phyloP scores from a whole-genome alignment of 1,284 basidiomycete genomes.

The Austropuccinia psidii region DNA sequence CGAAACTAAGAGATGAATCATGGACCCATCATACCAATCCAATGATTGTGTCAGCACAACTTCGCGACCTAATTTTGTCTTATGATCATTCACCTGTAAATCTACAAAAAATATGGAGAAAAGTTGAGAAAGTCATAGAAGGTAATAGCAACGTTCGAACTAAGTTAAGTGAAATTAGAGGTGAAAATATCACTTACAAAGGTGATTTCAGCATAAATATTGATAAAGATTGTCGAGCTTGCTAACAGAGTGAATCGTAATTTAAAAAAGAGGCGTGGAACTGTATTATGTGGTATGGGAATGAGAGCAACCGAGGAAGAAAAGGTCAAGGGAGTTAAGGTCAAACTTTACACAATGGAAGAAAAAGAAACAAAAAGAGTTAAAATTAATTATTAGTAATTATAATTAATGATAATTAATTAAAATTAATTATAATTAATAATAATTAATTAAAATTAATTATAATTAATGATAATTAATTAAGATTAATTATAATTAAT shows the following conservation, averaged over 20 bases:
- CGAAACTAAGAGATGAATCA: constrained; percentile 76
- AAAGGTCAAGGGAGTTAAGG: constrained; percentile 34
- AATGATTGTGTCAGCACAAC: constrained; percentile 69
- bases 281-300: constrained; percentile 59
- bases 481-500: too few relatives aligned
- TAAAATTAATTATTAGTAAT: too few relatives aligned
- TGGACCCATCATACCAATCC: constrained; percentile 76
- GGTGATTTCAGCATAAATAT: too few relatives aligned
- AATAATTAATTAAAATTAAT: too few relatives aligned
- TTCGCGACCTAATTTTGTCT: constrained; percentile 80
- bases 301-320: constrained; percentile 41
- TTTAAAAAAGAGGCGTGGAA: constrained; percentile 63
- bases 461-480: too few relatives aligned
- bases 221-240: constrained; percentile 65
- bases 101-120: constrained; percentile 70
- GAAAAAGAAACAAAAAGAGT: constrained; percentile 40
- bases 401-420: too few relatives aligned
- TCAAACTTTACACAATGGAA: constrained; percentile 40
- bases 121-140: constrained; percentile 80
- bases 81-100: constrained; percentile 65
- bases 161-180: constrained; percentile 75
- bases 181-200: constrained; percentile 59
- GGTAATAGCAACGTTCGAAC: constrained; percentile 87
- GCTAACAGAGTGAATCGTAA: constrained; percentile 65
- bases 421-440: too few relatives aligned